Percentiles rank a stretch among this genome's conserved stretches.
Evolutionary conservation across 1,139 yeast species (phyloP).

Genomic region (Blastobotrys arbuscula): DNA sequence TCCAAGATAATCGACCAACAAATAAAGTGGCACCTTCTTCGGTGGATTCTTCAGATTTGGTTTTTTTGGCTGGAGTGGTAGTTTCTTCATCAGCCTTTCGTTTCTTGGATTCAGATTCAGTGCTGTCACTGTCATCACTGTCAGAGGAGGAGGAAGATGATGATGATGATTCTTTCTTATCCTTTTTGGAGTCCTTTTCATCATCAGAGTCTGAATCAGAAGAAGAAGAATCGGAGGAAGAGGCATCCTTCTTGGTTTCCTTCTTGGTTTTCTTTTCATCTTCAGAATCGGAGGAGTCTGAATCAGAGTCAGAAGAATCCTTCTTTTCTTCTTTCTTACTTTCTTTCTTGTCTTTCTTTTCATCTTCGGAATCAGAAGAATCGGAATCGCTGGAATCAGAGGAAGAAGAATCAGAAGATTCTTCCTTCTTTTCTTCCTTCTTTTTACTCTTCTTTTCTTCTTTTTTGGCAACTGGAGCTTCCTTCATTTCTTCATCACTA

Average conservation of each 20-base stretch:
- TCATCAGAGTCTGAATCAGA: conserved; percentile 10
- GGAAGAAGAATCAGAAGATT: conserved; percentile 24
- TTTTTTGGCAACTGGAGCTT: conserved; percentile 19
- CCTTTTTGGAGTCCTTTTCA: conserved; percentile 33
- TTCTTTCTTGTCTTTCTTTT: conserved; percentile 26
- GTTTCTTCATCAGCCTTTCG: conserved; percentile 36
- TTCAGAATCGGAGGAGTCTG: conserved; percentile 25
- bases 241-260: conserved; percentile 6
- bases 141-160: conserved; percentile 27
- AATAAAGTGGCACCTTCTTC: conserved; percentile 80
- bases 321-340: conserved; percentile 32
- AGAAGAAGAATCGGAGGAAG: not conserved
- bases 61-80: conserved; percentile 35
- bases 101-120: conserved; percentile 33
- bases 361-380: conserved; percentile 32
- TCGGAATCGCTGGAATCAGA: conserved; percentile 28
- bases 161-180: conserved; percentile 26
- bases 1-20: conserved; percentile 97
- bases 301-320: conserved; percentile 20
- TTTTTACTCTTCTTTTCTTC: too few species aligned
- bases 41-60: conserved; percentile 36
- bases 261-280: conserved; percentile 27
- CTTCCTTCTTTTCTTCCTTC: conserved; percentile 21
- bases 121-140: conserved; percentile 24
- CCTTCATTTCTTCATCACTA: conserved; percentile 17